phyloP scores from a whole-genome alignment of 2,329 filamentous ascomycete species.

The Fusarium fracticaudum region DNA sequence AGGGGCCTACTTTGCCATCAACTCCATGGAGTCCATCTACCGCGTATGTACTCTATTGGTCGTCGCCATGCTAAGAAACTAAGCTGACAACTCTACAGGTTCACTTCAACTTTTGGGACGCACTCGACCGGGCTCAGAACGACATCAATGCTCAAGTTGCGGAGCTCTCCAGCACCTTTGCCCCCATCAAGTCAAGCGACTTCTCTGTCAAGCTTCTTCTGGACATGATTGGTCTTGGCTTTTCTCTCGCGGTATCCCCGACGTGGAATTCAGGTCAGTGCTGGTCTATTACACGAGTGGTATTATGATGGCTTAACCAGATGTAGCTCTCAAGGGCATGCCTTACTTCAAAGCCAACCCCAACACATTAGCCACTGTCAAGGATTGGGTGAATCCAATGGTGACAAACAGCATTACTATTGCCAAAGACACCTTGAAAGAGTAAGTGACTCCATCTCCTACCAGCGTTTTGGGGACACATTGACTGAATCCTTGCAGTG shows the following conservation, averaged over 20 bases:
- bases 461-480: accelerated
- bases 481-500: background rate
- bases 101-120: background rate
- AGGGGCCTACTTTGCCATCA: background rate
- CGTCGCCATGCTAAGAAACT: accelerated
- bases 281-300: accelerated
- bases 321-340: background rate
- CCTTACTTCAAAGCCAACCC: background rate
- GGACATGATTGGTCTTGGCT: background rate
- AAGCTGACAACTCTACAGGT: background rate
- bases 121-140: background rate
- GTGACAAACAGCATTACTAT: background rate
- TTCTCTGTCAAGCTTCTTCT: background rate
- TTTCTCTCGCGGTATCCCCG: background rate
- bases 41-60: background rate
- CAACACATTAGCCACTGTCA: background rate
- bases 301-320: background rate
- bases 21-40: background rate
- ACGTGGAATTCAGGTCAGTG: background rate
- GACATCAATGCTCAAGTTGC: background rate
- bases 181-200: background rate
- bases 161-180: background rate
- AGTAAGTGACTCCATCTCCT: accelerated
- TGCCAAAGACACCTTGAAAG: background rate
- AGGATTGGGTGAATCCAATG: background rate